phyloP scores from a whole-genome alignment of 2,329 filamentous ascomycete species.

The Aspergillus sp. region DNA sequence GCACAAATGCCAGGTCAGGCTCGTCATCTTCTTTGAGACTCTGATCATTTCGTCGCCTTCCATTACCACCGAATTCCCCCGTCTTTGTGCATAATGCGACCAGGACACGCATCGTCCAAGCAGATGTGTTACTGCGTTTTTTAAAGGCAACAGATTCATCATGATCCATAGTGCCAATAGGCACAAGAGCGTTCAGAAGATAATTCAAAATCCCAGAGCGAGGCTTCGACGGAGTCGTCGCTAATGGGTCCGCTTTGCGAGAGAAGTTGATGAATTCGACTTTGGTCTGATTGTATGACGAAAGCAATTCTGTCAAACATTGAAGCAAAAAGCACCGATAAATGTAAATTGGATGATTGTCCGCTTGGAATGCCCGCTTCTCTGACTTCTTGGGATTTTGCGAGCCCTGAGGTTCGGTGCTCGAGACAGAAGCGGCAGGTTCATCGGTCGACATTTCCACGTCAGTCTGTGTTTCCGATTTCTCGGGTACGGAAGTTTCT shows the following conservation, averaged over 20 bases:
- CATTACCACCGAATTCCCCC: slow-evolving; percentile 66
- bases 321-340: slow-evolving; percentile 95
- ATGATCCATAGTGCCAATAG: slow-evolving; percentile 65
- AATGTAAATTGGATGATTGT: slow-evolving; percentile 93
- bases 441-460: slow-evolving; percentile 52
- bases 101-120: slow-evolving; percentile 81
- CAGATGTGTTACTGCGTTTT: slow-evolving; percentile 81
- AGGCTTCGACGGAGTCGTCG: slow-evolving; percentile 88
- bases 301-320: slow-evolving; percentile 84
- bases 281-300: slow-evolving; percentile 92
- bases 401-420: slow-evolving; percentile 27
- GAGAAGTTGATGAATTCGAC: slow-evolving; percentile 99
- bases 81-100: slow-evolving; percentile 88
- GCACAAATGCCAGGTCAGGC: slow-evolving; percentile 73
- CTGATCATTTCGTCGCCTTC: slow-evolving; percentile 52
- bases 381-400: slow-evolving; percentile 60
- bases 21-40: slow-evolving; percentile 41
- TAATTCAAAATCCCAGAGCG: slow-evolving; percentile 92
- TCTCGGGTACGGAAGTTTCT: slow-evolving; percentile 31
- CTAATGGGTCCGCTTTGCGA: slow-evolving; percentile 79
- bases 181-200: slow-evolving; percentile 75
- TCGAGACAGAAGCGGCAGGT: slow-evolving; percentile 33
- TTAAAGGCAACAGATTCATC: slow-evolving; percentile 74
- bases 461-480: slow-evolving; percentile 42
- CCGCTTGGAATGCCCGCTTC: slow-evolving; percentile 80